Evolutionary conservation across 345 rosid species (phyloP), one percentile per base, ranked within the genome.

Genomic region (Rhodomyrtus tomentosa): DNA sequence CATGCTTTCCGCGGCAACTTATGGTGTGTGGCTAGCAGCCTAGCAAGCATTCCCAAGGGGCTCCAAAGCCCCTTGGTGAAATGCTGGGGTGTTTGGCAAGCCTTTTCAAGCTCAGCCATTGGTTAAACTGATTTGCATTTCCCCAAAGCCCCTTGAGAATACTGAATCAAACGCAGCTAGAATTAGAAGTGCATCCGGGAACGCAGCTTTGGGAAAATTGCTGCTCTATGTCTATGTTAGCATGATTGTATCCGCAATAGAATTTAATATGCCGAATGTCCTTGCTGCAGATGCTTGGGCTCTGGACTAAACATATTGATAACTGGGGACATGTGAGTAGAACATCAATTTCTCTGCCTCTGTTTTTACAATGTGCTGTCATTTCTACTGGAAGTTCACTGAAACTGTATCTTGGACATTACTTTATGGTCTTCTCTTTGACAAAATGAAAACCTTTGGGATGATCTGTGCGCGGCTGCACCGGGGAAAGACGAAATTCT

Each of bases 251-350:
- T 80, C 48, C 48, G 53, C 29, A 38, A 80, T 12, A 80, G 24
- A 80, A 38, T 6, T 45, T 20, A 27, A 32, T n/a, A 49, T 27
- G 20, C 40, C 81, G 79, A 52, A 20, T 55, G 48, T 85, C 84
- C 81, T 80, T 76, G 51, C 25, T 85, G 94, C 92, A 95, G 99
- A 89, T 86, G n/a, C 84, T 96, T 59, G 98, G 98, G 84, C 84
- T 92, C 40, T 8, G 87, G 82, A 88, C 89, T 13, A 89, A 88
- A 89, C 92, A 92, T 84, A 93, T 96, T 85, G 96, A 96, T 88
- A 94, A 93, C 79, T 96, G 99, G 96, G 98, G 96, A 87, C 95
- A 95, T 90, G 98, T 96, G 88, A 92, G 99, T 95, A 73, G 42
- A 50, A 5, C 50, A 25, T 2, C 24, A 38, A n/a, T 40, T 82